Evolutionary conservation across 2,329 filamentous ascomycete species (phyloP), one percentile per base, ranked within the genome.

Genomic region (Talaromyces albobiverticillius): DNA sequence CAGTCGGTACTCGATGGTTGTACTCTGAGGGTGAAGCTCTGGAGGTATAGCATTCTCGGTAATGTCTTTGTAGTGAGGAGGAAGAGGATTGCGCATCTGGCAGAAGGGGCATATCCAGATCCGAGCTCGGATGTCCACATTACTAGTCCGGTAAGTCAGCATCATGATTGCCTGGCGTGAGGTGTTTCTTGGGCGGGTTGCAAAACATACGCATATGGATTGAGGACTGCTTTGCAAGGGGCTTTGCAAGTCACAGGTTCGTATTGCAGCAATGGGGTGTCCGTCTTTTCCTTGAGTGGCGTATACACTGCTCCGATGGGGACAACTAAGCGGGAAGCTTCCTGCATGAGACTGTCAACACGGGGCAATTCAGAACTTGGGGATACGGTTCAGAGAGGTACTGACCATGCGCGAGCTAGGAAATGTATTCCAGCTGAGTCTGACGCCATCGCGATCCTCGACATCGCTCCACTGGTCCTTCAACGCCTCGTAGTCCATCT

Each of bases 351-450:
- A 49, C 38, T 14, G 47, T 46, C 45, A 55, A 38, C 42, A 48
- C 13, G 32, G 48, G 26, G 16, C 59, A 54, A 51, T 51, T 53
- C 57, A 57, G 57, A 47, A 59, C 51, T 51, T 43, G 55, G 56
- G 42, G 40, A 50, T 32, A 51, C 31, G 43, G 29, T 22, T 48
- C 4, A 31, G 40, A 41, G 32, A 53, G 53, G 58, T 54, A 76
- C 82, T 64, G 65, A 90, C 92, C 91, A 99, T 96, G 71, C 94
- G 90, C 68, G 93, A 93, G 79, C 92, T 96, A 47, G 94, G 94
- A 68, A 99, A 95, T 58, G 95, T 95, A 72, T 99, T 99, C 94
- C 94, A 99, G 76, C 93, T 96, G 62, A 99, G 82, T 60, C 94
- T 87, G 67, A 97, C 85, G 58, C 94, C 94, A 84, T 99, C 94